Conservation (phyloP, 129 eudicot genomes). For the Arctium lappa region DNA sequence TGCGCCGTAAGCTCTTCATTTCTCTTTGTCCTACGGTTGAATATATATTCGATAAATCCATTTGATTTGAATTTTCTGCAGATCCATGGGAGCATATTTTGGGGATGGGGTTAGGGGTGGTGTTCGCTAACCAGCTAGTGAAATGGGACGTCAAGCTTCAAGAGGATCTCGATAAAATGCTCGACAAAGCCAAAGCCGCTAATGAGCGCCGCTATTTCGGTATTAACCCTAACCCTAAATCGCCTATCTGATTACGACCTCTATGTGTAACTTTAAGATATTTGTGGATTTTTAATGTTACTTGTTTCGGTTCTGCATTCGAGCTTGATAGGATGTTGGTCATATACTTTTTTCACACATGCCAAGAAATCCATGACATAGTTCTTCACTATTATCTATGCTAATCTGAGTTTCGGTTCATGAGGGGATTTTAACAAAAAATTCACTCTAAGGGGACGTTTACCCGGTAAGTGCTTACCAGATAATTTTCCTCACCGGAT, state of each 20-base stretch:
- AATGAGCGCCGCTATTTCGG: conserved; percentile 96
- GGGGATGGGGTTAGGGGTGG: conserved; percentile 90
- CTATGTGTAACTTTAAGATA: not conserved
- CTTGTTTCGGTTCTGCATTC: not conserved
- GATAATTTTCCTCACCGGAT: too few species aligned
- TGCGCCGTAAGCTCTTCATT: conserved; percentile 69
- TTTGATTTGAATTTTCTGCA: conserved; percentile 11
- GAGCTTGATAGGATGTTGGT: not conserved
- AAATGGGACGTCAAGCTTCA: conserved; percentile 86
- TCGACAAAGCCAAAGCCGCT: conserved; percentile 87
- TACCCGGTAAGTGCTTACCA: too few species aligned
- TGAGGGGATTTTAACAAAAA: not conserved
- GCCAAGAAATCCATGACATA: not conserved
- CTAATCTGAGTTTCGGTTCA: not conserved
- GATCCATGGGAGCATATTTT: conserved; percentile 98
- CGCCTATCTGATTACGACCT: not conserved
- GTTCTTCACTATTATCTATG: not conserved
- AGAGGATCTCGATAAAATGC: conserved; percentile 81
- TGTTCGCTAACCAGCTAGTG: conserved; percentile 78
- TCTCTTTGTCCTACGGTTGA: not conserved
- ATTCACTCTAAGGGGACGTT: not conserved
- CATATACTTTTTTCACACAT: not conserved
- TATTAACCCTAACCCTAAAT: conserved; percentile 20
- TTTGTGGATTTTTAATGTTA: not conserved
- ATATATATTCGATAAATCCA: not conserved